phyloP scores from a whole-genome alignment of 352 stramenopile genomes.

The Pythium brachiatum region DNA sequence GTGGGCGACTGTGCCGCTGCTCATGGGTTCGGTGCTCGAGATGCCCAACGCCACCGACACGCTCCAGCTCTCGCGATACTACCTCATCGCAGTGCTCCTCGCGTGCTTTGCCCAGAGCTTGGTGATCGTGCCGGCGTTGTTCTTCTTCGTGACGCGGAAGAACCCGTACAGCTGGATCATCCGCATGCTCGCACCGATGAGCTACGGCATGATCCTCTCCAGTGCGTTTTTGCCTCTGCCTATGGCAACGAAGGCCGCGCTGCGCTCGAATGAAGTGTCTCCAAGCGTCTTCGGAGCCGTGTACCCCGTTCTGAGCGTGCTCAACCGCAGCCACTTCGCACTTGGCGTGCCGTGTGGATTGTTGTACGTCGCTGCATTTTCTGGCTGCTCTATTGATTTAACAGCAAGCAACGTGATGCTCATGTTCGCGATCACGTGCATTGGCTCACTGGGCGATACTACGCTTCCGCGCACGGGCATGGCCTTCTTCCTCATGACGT shows the following conservation, averaged over 20 bases:
- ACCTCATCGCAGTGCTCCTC: slow-evolving; percentile 32
- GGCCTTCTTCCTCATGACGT: slow-evolving; percentile 60
- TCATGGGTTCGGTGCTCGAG: slow-evolving; percentile 39
- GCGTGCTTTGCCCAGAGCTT: slow-evolving; percentile 35
- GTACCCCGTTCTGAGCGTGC: slow-evolving; percentile 52
- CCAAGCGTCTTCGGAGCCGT: slow-evolving; percentile 52
- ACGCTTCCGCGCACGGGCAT: slow-evolving; percentile 37
- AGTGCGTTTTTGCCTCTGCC: slow-evolving; percentile 46
- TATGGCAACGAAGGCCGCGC: slow-evolving; percentile 56
- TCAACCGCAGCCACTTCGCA: slow-evolving; percentile 51
- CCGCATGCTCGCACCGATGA: slow-evolving; percentile 40
- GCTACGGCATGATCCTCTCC: slow-evolving; percentile 49
- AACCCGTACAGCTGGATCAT: slow-evolving; percentile 54
- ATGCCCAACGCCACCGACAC: slow-evolving; percentile 34
- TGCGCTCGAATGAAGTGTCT: slow-evolving; percentile 46
- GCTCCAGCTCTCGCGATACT: slow-evolving; percentile 41
- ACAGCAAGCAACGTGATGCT: slow-evolving; percentile 31
- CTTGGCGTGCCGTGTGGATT: slow-evolving; percentile 43
- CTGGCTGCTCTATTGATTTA: slow-evolving; percentile 40
- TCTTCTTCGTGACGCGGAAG: slow-evolving; percentile 44
- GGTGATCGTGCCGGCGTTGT: slow-evolving; percentile 46
- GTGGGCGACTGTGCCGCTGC: slow-evolving; percentile 45
- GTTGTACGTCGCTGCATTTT: slow-evolving; percentile 49
- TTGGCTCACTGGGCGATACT: slow-evolving; percentile 50
- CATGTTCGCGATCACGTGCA: slow-evolving; percentile 44